phyloP scores from a whole-genome alignment of 1,284 basidiomycete genomes.

The Leccinum cinnamomeum region DNA sequence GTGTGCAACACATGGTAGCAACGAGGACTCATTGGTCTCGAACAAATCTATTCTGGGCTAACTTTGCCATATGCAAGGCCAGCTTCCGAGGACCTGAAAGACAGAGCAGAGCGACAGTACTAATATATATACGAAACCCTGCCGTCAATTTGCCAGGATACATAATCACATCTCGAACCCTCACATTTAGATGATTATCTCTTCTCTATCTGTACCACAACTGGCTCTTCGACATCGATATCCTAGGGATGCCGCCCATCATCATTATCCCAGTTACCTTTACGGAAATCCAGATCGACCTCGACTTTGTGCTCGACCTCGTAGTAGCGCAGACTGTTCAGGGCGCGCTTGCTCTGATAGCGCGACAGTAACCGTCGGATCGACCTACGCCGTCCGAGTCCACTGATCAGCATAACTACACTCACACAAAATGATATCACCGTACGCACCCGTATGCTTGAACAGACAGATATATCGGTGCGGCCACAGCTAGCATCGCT shows the following conservation, averaged over 20 bases:
- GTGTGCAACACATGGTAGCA: background rate
- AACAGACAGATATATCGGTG: slow-evolving; percentile 20
- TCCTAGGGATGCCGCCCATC: background rate
- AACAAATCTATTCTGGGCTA: background rate
- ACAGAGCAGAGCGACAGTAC: background rate
- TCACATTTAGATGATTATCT: background rate
- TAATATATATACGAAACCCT: background rate
- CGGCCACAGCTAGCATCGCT: slow-evolving; percentile 10
- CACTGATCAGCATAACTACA: slow-evolving; percentile 6
- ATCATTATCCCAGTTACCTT: background rate
- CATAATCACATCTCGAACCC: background rate
- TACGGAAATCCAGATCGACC: background rate
- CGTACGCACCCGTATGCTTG: slow-evolving; percentile 17
- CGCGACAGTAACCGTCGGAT: background rate
- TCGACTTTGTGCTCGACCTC: background rate
- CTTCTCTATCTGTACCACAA: background rate
- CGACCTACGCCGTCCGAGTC: slow-evolving; percentile 6
- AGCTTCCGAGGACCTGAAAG: background rate
- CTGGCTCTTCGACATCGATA: background rate
- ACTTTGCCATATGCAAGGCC: background rate
- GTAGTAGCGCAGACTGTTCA: slow-evolving; percentile 4
- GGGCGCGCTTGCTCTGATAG: slow-evolving; percentile 6
- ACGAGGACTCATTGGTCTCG: background rate
- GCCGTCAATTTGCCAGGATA: background rate
- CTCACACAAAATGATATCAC: too few species aligned